Conservation (phyloP, 768 basidiomycete genomes). For the Pholiota microspora region DNA sequence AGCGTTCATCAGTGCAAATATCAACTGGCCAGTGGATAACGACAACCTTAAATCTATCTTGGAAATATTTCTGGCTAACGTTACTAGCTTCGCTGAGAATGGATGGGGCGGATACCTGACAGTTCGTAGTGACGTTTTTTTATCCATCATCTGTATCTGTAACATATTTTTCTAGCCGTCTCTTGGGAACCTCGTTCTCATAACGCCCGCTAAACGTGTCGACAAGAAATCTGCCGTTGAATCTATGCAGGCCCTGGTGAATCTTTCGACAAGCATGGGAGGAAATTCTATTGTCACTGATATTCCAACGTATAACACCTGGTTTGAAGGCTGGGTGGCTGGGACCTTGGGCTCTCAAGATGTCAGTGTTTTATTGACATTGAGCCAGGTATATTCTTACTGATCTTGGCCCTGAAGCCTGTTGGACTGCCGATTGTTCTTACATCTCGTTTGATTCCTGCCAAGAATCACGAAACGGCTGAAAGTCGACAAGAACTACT, state of each 20-base stretch:
- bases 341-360: slow-evolving; percentile 21
- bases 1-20: slow-evolving; percentile 26
- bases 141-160: neutral
- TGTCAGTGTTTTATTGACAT: slow-evolving; percentile 10
- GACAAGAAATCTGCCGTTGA: slow-evolving; percentile 21
- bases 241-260: slow-evolving; percentile 25
- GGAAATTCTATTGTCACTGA: slow-evolving; percentile 21
- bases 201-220: slow-evolving; percentile 24
- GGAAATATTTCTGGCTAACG: slow-evolving; percentile 34
- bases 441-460: slow-evolving; percentile 26
- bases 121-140: slow-evolving; percentile 5
- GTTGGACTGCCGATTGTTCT: slow-evolving; percentile 19
- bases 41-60: slow-evolving; percentile 29
- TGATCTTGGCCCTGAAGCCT: slow-evolving; percentile 13
- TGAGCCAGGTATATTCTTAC: slow-evolving; percentile 15
- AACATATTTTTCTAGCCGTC: slow-evolving; percentile 11
- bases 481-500: slow-evolving; percentile 14
- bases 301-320: slow-evolving; percentile 12
- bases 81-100: slow-evolving; percentile 38
- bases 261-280: slow-evolving; percentile 17
- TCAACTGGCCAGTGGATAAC: slow-evolving; percentile 31
- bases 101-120: slow-evolving; percentile 46
- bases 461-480: slow-evolving; percentile 23
- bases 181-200: slow-evolving; percentile 23
- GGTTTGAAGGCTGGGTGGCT: slow-evolving; percentile 23